phyloP scores from a whole-genome alignment of 2,329 filamentous ascomycete species.

The Pseudogymnoascus sp. region DNA sequence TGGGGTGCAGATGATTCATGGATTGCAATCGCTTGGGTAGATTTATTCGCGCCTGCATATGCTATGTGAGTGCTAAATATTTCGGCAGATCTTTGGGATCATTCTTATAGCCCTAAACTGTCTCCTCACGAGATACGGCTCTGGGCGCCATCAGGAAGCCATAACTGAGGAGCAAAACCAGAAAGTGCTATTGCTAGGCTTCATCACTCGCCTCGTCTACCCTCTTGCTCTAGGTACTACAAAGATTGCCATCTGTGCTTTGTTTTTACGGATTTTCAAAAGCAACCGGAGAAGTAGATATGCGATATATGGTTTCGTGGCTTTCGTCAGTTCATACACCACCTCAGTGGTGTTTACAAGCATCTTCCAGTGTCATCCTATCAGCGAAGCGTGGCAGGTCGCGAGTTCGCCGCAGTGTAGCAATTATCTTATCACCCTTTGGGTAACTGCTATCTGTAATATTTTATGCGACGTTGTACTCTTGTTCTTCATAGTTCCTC shows the following conservation, averaged over 20 bases:
- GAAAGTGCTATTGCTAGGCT: slow-evolving; percentile 11
- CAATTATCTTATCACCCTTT: slow-evolving; percentile 8
- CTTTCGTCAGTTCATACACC: slow-evolving; percentile 8
- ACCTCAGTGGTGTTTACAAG: neutral
- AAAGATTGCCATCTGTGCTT: slow-evolving; percentile 14
- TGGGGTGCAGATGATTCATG: slow-evolving; percentile 16
- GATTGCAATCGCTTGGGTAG: slow-evolving; percentile 15
- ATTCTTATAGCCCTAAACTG: slow-evolving; percentile 9
- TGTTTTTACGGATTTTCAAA: slow-evolving; percentile 14
- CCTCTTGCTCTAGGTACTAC: slow-evolving; percentile 14
- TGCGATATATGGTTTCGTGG: slow-evolving; percentile 9
- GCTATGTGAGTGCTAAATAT: neutral
- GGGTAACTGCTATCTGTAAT: slow-evolving; percentile 12
- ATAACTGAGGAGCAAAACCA: neutral
- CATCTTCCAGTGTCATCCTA: slow-evolving; percentile 14
- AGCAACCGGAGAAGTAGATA: slow-evolving; percentile 7
- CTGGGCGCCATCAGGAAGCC: slow-evolving; percentile 9
- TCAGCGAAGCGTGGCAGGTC: slow-evolving; percentile 13
- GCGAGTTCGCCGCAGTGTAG: slow-evolving; percentile 9
- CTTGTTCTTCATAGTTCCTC: slow-evolving; percentile 17
- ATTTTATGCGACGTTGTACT: slow-evolving; percentile 16
- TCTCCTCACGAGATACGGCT: slow-evolving; percentile 11
- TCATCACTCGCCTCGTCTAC: slow-evolving; percentile 13
- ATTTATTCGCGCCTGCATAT: neutral
- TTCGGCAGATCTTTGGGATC: slow-evolving; percentile 4